These are phyloP conservation scores for Pythium volutum DNA, from an alignment of 352 stramenopile genomes.

Conservation along the genomic window DNA sequence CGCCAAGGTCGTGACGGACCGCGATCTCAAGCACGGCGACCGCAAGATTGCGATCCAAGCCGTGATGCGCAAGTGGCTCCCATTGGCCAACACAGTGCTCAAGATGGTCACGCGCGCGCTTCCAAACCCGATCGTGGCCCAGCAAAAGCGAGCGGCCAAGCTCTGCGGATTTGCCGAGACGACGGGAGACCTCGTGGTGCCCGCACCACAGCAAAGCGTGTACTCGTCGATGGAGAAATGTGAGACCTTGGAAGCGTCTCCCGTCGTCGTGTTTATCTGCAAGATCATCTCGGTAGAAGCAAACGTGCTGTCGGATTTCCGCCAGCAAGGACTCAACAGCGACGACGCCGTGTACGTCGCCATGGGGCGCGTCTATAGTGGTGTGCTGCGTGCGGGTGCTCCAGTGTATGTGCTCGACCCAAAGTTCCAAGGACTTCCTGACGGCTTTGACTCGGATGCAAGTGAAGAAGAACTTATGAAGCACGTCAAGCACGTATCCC, in stretches of 20 bases:
- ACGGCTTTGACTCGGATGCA: conserved; percentile 4
- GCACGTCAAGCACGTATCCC: conserved; percentile 55
- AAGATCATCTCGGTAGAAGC: conserved; percentile 91
- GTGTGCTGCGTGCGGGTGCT: conserved; percentile 59
- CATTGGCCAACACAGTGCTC: conserved; percentile 80
- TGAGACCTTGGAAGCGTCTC: conserved; percentile 47
- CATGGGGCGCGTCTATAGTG: conserved; percentile 89
- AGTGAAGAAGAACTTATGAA: conserved; percentile 33
- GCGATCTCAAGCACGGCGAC: conserved; percentile 70
- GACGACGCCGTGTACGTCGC: conserved; percentile 89
- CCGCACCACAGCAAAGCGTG: conserved; percentile 31
- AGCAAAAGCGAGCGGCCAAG: conserved; percentile 66
- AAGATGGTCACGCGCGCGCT: conserved; percentile 89
- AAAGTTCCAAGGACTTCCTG: conserved; percentile 75
- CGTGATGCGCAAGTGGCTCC: conserved; percentile 90
- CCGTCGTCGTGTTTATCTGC: conserved; percentile 89
- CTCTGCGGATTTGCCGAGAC: conserved; percentile 44
- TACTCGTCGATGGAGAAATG: conserved; percentile 61
- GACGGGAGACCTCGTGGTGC: neutral
- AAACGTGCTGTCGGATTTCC: conserved; percentile 79
- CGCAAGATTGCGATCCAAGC: conserved; percentile 55
- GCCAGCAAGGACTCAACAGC: conserved; percentile 36
- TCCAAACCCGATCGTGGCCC: conserved; percentile 68
- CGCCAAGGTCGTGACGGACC: conserved; percentile 59
- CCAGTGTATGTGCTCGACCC: conserved; percentile 84